Percentiles rank a stretch among this genome's conserved stretches.
phyloP scores from a whole-genome alignment of 768 basidiomycete species.

The Fomitopsis pulvina region DNA sequence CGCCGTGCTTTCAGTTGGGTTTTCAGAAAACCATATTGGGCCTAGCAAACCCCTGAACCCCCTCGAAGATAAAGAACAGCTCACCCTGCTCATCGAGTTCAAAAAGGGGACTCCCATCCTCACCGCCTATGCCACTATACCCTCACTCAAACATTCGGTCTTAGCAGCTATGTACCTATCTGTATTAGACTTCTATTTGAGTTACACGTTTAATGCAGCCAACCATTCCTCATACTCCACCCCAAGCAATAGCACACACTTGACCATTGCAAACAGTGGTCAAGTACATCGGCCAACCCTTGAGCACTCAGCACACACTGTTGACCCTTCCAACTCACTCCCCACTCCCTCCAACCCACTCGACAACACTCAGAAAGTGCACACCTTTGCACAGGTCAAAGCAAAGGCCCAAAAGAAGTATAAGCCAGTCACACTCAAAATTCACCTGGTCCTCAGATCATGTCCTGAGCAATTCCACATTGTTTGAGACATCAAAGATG shows the following conservation, averaged over 20 bases:
- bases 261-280: too few relatives aligned
- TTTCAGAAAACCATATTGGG: background rate
- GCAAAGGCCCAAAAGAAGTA: slow-evolving; percentile 12
- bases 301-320: background rate
- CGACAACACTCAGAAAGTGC: background rate
- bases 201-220: too few relatives aligned
- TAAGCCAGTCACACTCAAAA: slow-evolving; percentile 17
- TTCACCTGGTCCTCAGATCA: slow-evolving; percentile 13
- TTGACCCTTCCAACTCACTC: background rate
- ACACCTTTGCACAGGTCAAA: background rate
- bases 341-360: background rate
- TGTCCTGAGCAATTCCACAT: slow-evolving; percentile 16
- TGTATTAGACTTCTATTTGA: too few relatives aligned
- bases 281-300: background rate
- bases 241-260: too few relatives aligned
- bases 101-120: slow-evolving; percentile 3
- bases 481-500: slow-evolving; percentile 7
- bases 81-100: slow-evolving; percentile 2
- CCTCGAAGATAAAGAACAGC: slow-evolving; percentile 8
- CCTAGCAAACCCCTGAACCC: slow-evolving; percentile 3
- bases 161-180: too few relatives aligned
- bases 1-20: background rate
- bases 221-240: too few relatives aligned
- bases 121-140: background rate
- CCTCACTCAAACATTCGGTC: too few relatives aligned